Evolutionary conservation across 225 moss, liverwort and hornwort genomes (phyloP), one percentile per base, ranked within the genome.

Genomic region (Pleurozium schreberi): DNA sequence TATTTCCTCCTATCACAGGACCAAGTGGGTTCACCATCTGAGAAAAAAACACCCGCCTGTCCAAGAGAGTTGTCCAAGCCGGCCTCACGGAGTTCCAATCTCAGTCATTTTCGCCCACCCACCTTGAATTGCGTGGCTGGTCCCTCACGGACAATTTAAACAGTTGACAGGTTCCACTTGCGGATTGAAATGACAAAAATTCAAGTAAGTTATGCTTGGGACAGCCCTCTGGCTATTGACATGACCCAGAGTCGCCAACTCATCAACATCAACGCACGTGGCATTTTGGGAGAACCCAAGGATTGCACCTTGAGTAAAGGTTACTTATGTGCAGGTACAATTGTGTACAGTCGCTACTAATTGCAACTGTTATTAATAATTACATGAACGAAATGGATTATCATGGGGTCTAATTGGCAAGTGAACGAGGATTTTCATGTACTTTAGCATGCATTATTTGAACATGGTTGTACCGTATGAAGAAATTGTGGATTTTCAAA

Each of bases 391-490:
- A 22, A 10, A 34, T 52, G 14, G 5, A 22, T 77, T 55, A 53
- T 26, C 26, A 11, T 10, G 3, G n/a, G 16, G 1, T 2, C 27
- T n/a, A 4, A 27, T n/a, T 17, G 27, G 11, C 1, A 58, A 17
- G 10, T 2, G 6, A 38, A n/a, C 10, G 10, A 55, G 10, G 7
- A 38, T 16, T 78, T 55, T 1, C 14, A 10, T 78, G 26, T 16
- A 25, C 10, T 55, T 78, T 2, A 25, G 38, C 10, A 55, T 38
- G 25, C 16, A 25, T 55, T 25, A 23, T 25, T 78, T 55, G 55
- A 55, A 16, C 26, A 78, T n/a, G n/a, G n/a, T n/a, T n/a, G n/a
- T n/a, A n/a, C 1, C 0, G 0, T 25, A 38, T 55, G 38, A 52
- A 16, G 6, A 55, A 55, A 16, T 55, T 57, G 27, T 6, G 57